Percentiles rank a stretch among this genome's conserved stretches.
Evolutionary conservation across 495 filamentous ascomycete genomes (phyloP).

Genomic region (Tetracladium setigerum): DNA sequence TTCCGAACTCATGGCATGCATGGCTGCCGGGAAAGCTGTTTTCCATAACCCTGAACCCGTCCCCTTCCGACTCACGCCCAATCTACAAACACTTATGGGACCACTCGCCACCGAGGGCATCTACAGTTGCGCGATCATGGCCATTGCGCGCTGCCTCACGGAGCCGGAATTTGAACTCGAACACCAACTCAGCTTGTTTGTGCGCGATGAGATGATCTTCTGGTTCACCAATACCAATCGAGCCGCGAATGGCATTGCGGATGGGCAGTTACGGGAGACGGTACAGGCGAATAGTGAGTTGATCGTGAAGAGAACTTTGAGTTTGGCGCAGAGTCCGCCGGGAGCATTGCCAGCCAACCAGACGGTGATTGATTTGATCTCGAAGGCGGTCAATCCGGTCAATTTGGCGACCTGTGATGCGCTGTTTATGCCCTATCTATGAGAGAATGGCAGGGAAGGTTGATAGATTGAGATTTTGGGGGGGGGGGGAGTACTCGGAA

Average conservation of each 20-base stretch:
- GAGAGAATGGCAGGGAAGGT: conserved; percentile 11
- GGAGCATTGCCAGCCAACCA: conserved; percentile 81
- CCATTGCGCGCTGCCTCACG: conserved; percentile 90
- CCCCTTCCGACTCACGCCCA: conserved; percentile 94
- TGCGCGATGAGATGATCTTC: conserved; percentile 95
- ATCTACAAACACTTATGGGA: conserved; percentile 91
- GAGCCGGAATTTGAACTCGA: conserved; percentile 87
- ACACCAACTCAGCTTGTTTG: conserved; percentile 85
- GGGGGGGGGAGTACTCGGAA: neutral
- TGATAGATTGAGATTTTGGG: no score
- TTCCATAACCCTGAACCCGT: conserved; percentile 94
- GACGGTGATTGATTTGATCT: conserved; percentile 87
- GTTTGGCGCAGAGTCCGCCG: conserved; percentile 61
- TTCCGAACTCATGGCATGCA: conserved; percentile 79
- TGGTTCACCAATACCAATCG: conserved; percentile 86
- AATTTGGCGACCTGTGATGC: conserved; percentile 78
- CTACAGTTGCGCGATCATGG: conserved; percentile 87
- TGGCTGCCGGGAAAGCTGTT: conserved; percentile 70
- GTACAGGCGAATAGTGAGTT: conserved; percentile 84
- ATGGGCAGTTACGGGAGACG: conserved; percentile 70
- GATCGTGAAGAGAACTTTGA: conserved; percentile 82
- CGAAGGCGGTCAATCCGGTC: conserved; percentile 76
- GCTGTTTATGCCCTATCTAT: conserved; percentile 97
- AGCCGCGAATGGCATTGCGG: conserved; percentile 40
- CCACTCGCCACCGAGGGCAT: conserved; percentile 93